Percentiles rank a stretch among this genome's conserved stretches.
Evolutionary conservation across 169 alveolate genomes (phyloP).

Genomic region (Amoebophrya sp.): DNA sequence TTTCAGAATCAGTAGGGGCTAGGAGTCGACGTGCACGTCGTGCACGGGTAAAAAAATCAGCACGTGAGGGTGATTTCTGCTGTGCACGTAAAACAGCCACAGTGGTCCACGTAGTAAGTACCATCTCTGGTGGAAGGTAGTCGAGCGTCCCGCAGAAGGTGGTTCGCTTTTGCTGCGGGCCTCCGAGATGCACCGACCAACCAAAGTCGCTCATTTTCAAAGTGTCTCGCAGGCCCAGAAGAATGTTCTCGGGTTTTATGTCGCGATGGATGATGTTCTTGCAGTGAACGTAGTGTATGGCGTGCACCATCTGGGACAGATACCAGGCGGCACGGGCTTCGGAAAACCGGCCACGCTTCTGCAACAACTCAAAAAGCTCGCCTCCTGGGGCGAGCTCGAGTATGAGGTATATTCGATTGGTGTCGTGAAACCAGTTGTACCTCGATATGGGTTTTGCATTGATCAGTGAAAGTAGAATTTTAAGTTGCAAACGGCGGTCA

Average conservation of each 20-base stretch:
- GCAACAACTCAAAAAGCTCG: slow-evolving; percentile 62
- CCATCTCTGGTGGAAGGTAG: slow-evolving; percentile 86
- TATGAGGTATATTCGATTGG: slow-evolving; percentile 71
- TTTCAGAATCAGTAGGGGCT: not conserved
- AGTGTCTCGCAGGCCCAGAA: slow-evolving; percentile 60
- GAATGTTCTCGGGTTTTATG: slow-evolving; percentile 82
- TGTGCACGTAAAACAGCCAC: too few species aligned
- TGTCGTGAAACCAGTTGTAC: slow-evolving; percentile 79
- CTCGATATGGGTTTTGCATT: slow-evolving; percentile 39
- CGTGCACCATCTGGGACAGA: slow-evolving; percentile 62
- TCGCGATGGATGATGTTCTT: slow-evolving; percentile 82
- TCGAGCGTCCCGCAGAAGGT: slow-evolving; percentile 85
- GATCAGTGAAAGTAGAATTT: too few species aligned
- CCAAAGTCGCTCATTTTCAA: slow-evolving; percentile 84
- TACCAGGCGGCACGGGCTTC: slow-evolving; percentile 65
- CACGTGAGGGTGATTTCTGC: not conserved
- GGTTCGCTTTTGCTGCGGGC: slow-evolving; percentile 65
- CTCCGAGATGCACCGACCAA: slow-evolving; percentile 59
- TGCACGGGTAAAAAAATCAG: too few species aligned
- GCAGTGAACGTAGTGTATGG: slow-evolving; percentile 66
- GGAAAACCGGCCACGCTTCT: slow-evolving; percentile 53
- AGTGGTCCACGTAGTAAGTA: too few species aligned
- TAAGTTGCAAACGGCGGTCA: too few species aligned
- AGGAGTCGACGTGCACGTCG: not conserved
- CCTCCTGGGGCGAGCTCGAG: slow-evolving; percentile 81